These are phyloP conservation scores for Bidens hawaiensis DNA, from an alignment of 140 eudicot species.

Conservation along the genomic window DNA sequence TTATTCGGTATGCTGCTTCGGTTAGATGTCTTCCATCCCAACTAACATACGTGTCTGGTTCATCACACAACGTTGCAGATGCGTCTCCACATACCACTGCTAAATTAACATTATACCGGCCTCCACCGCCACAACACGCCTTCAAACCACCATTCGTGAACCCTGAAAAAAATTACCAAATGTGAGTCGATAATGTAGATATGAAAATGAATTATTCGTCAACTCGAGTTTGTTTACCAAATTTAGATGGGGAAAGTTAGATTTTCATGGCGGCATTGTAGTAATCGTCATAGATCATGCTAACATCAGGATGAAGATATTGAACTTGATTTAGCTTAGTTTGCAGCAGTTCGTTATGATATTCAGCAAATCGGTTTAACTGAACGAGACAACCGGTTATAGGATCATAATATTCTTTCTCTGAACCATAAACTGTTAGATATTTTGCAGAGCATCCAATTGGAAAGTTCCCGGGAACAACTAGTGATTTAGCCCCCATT, in stretches of 20 bases:
- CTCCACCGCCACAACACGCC: constrained; percentile 36
- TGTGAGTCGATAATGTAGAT: no score
- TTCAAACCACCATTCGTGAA: constrained; percentile 7
- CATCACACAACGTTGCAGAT: constrained; percentile 1
- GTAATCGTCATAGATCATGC: constrained; percentile 27
- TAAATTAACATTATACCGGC: constrained; percentile 6
- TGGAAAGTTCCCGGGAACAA: constrained; percentile 65
- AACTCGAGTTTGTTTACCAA: constrained; percentile 28
- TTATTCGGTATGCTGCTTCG: constrained; percentile 10
- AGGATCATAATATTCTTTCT: constrained; percentile 30
- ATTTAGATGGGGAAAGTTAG: constrained; percentile 26
- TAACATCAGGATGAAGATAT: no score
- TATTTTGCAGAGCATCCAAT: constrained; percentile 48
- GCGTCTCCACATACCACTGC: constrained; percentile 8
- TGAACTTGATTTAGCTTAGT: constrained; percentile 11
- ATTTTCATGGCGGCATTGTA: constrained; percentile 22
- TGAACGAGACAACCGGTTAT: no score
- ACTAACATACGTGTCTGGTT: constrained; percentile 4
- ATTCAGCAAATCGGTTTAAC: constrained; percentile 31
- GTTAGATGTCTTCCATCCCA: constrained; percentile 33
- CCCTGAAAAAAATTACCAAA: no score
- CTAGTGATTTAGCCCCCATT: constrained; percentile 47
- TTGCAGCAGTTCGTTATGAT: constrained; percentile 38
- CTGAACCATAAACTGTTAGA: constrained; percentile 25
- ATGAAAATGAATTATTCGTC: no score